Percentiles rank a stretch among this genome's conserved stretches.
Evolutionary conservation across 23 red algal genomes (phyloP).

Genomic region (Gracilaria vermiculophylla): DNA sequence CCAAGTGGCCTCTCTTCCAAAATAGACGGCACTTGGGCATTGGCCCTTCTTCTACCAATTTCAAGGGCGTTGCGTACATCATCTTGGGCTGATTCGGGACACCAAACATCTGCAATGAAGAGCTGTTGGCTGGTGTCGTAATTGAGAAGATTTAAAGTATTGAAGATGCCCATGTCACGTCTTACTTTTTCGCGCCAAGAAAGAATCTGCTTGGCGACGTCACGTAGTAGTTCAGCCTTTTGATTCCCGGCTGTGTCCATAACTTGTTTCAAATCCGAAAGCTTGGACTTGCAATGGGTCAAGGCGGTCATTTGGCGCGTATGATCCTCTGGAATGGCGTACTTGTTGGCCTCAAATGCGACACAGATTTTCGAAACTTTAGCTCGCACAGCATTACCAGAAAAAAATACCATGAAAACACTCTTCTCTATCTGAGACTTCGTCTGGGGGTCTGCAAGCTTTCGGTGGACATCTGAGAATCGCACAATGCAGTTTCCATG

Average conservation of each 20-base stretch:
- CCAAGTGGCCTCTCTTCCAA: constrained; percentile 68
- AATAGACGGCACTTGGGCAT: constrained; percentile 88
- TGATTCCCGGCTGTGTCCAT: constrained; percentile 64
- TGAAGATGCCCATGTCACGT: constrained; percentile 91
- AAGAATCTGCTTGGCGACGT: constrained; percentile 57
- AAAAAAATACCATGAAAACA: constrained; percentile 95
- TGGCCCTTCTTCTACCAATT: constrained; percentile 69
- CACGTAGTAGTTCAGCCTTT: constrained; percentile 63
- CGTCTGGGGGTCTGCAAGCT: constrained; percentile 61
- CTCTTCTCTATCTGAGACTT: constrained; percentile 49
- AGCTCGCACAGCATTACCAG: constrained; percentile 68
- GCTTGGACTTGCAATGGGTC: constrained; percentile 39
- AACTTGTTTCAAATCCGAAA: constrained; percentile 72
- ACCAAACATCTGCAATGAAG: constrained; percentile 96
- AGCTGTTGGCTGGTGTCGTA: constrained; percentile 90
- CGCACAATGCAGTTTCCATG: constrained; percentile 86
- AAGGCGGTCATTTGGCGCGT: constrained; percentile 62
- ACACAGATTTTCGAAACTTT: constrained; percentile 93
- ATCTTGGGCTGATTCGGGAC: constrained; percentile 60
- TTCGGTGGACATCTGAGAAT: constrained; percentile 60
- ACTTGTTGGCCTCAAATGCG: constrained; percentile 83
- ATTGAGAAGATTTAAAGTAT: constrained; percentile 89
- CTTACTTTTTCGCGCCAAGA: constrained; percentile 80
- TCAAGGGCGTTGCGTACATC: constrained; percentile 75
- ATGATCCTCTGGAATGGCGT: constrained; percentile 81